Conservation (phyloP, 1,139 yeast genomes). For the Entelexis sorbosivorans region DNA sequence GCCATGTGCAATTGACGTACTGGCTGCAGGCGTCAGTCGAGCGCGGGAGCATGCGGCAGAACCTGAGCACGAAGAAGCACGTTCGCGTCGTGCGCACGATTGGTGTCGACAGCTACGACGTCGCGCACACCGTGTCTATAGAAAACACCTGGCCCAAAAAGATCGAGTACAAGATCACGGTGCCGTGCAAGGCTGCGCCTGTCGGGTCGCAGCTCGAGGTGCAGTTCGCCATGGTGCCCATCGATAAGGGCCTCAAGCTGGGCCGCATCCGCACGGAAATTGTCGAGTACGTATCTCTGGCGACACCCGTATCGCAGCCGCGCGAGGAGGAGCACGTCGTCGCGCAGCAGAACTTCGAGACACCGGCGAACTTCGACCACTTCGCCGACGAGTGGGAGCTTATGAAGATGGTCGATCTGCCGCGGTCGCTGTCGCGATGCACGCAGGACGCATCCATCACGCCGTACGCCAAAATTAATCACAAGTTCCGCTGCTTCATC, state of each 20-base stretch:
- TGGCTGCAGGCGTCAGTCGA: slow-evolving; percentile 71
- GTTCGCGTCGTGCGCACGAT: slow-evolving; percentile 78
- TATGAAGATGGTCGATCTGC: slow-evolving; percentile 48
- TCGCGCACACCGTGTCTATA: slow-evolving; percentile 84
- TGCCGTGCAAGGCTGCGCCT: slow-evolving; percentile 83
- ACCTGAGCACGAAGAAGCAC: slow-evolving; percentile 57
- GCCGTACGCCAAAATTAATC: slow-evolving; percentile 53
- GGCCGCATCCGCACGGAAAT: slow-evolving; percentile 61
- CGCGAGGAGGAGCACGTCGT: slow-evolving; percentile 52
- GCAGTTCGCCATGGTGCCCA: slow-evolving; percentile 61
- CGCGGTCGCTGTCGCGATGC: slow-evolving; percentile 59
- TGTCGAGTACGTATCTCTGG: slow-evolving; percentile 40
- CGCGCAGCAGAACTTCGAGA: slow-evolving; percentile 28
- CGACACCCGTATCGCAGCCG: slow-evolving; percentile 23
- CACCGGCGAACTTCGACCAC: slow-evolving; percentile 27
- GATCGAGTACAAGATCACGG: slow-evolving; percentile 77
- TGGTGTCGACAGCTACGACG: slow-evolving; percentile 76
- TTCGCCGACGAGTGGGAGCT: slow-evolving; percentile 66
- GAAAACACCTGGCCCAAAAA: slow-evolving; percentile 95
- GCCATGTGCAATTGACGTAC: slow-evolving; percentile 73
- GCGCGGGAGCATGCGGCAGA: slow-evolving; percentile 63
- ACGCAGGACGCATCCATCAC: slow-evolving; percentile 74
- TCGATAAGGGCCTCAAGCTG: slow-evolving; percentile 65
- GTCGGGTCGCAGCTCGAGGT: slow-evolving; percentile 73
- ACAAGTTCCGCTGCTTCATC: slow-evolving; percentile 56